A percentile compares a stretch with the other conserved stretches of the same genome.
These are phyloP conservation scores for Astrothelium subdiscretum DNA, from an alignment of 495 filamentous ascomycete species.

Conservation along the genomic window DNA sequence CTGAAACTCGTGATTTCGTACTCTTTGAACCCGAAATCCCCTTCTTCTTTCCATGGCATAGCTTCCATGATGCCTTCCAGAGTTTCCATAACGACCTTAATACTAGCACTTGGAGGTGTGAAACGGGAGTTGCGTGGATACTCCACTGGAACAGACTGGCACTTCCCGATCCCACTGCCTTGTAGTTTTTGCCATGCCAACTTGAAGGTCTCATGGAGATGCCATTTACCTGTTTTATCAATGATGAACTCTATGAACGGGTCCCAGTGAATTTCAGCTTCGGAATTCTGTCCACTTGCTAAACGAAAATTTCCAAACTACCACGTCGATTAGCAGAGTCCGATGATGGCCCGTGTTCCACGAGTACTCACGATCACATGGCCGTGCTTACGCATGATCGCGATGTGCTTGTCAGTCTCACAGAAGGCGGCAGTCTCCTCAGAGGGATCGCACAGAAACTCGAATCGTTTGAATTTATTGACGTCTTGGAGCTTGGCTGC, in stretches of 20 bases:
- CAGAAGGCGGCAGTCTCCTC: neutral
- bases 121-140: no score
- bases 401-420: neutral
- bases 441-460: neutral
- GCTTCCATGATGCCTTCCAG: neutral
- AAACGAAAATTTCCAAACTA: neutral
- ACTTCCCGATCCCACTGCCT: neutral
- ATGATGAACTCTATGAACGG: neutral
- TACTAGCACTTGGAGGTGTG: no score
- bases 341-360: no score
- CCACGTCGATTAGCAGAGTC: no score
- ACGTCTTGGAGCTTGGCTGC: neutral
- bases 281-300: neutral
- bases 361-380: neutral
- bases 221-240: neutral
- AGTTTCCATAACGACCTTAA: neutral
- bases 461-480: neutral
- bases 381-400: neutral
- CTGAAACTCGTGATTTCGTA: neutral
- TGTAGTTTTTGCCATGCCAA: neutral
- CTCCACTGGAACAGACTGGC: no score
- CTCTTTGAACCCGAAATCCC: neutral
- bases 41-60: neutral
- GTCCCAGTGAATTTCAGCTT: neutral
- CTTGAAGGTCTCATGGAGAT: neutral